Evolutionary conservation across 805 yeast genomes (phyloP), one percentile per base, ranked within the genome.

Genomic region (Nakazawaea wyomingensis): DNA sequence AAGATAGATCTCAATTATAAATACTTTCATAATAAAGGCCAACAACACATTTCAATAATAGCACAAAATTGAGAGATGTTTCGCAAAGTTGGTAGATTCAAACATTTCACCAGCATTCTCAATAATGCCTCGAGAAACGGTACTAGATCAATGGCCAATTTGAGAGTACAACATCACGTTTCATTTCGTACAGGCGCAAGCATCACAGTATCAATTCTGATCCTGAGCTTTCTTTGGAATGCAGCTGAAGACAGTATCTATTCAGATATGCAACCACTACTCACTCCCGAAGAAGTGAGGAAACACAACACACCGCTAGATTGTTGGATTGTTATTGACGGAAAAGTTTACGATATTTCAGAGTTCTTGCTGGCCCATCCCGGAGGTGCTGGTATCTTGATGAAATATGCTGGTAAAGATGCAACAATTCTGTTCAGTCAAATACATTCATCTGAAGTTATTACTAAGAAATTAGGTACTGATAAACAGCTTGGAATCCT

Each of bases 201-300:
- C n/a, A n/a, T n/a, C n/a, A n/a, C n/a, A n/a, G n/a, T n/a, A n/a
- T n/a, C n/a, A n/a, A n/a, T n/a, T n/a, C n/a, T n/a, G n/a, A n/a
- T n/a, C n/a, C n/a, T 29, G 32, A 29, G 5, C 11, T 11, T 34
- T 4, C 37, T 34, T n/a, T 9, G 11, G 9, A 5, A n/a, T 21
- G 26, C 18, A n/a, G 17, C 13, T 6, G 11, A 14, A n/a, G 38
- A 24, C 8, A 22, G 11, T 11, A 14, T 34, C 14, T 28, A 5
- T 11, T 31, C 22, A 18, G 45, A 42, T 82, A 0, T 60, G 59
- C 4, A 74, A 72, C 56, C 14, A 20, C 16, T 68, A 31, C 78
- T 60, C 66, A 76, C 83, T 28, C 72, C 71, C 50, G 84, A 78
- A 45, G 86, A 89, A 60, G 79, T 89, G 42, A 71, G 80, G 21